Conservation (phyloP, 2,329 filamentous ascomycete species). For the Coniochaeta pulveracea region DNA sequence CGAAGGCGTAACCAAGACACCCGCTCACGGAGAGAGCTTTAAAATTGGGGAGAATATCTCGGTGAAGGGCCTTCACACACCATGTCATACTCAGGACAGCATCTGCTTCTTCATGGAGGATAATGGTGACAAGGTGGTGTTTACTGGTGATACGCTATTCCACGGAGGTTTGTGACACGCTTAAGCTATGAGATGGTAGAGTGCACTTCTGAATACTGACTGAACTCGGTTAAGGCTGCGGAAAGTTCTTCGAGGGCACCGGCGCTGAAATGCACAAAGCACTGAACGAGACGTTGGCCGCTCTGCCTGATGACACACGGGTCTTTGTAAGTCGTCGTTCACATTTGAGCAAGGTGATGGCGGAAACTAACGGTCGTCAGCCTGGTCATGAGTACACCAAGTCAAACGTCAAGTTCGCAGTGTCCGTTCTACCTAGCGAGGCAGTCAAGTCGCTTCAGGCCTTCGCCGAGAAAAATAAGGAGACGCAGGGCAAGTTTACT, state of each 20-base stretch:
- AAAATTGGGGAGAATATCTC: constrained; percentile 73
- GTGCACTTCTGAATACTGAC: no score
- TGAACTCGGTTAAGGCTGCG: constrained; percentile 71
- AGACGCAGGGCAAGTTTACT: constrained; percentile 93
- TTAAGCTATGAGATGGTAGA: no score
- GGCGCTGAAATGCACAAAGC: constrained; percentile 87
- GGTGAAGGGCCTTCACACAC: constrained; percentile 84
- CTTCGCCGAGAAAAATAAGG: constrained; percentile 67
- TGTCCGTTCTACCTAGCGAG: constrained; percentile 63
- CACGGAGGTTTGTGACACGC: constrained; percentile 54
- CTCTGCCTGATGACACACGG: constrained; percentile 78
- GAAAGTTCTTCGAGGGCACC: constrained; percentile 89
- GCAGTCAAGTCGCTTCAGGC: constrained; percentile 65
- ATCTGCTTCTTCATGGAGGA: constrained; percentile 94
- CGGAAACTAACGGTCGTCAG: constrained; percentile 25
- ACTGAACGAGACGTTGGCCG: constrained; percentile 71
- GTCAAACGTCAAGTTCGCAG: constrained; percentile 79
- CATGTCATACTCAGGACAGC: constrained; percentile 96
- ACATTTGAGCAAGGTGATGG: neutral
- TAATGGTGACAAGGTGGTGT: constrained; percentile 62
- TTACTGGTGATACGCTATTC: constrained; percentile 94
- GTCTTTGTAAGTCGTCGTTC: constrained; percentile 57
- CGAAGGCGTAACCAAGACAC: constrained; percentile 66
- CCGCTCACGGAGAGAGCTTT: constrained; percentile 65
- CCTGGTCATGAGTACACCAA: constrained; percentile 99